phyloP scores from a whole-genome alignment of 2,329 filamentous ascomycete species.

The Tolypocladium guangdongense region DNA sequence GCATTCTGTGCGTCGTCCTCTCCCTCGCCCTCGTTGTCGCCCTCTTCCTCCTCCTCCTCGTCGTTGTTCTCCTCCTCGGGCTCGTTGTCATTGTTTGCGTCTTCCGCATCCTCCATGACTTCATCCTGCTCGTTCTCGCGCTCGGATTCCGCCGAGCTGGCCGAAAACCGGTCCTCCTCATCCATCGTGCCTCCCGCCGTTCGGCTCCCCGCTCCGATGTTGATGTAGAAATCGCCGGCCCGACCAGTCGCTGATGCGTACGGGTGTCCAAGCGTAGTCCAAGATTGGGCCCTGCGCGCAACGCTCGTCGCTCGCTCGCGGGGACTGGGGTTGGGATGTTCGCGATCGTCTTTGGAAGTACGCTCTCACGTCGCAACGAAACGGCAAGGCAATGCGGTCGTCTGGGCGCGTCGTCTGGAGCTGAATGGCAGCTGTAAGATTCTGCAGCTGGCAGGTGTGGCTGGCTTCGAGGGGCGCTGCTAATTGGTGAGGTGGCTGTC shows the following conservation, averaged over 20 bases:
- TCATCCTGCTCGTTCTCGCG: constrained; percentile 40
- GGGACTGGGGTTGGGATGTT: background rate
- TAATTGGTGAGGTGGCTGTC: background rate
- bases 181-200: constrained; percentile 12
- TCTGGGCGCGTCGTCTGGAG: too few species aligned
- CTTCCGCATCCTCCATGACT: constrained; percentile 41
- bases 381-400: too few species aligned
- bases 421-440: background rate
- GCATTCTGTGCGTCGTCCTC: constrained; percentile 24
- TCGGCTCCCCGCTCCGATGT: background rate
- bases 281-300: background rate
- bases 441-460: background rate
- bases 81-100: constrained; percentile 26
- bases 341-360: background rate
- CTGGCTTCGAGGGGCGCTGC: background rate
- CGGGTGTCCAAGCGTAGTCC: background rate
- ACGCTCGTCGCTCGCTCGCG: background rate
- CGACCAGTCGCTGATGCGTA: background rate
- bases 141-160: constrained; percentile 21
- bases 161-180: constrained; percentile 21
- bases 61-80: constrained; percentile 27
- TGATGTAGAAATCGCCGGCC: background rate
- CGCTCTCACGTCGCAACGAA: background rate
- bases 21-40: constrained; percentile 32
- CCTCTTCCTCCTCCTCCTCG: constrained; percentile 27